phyloP scores from a whole-genome alignment of 306 rosid species.

The Acacia crassicarpa region DNA sequence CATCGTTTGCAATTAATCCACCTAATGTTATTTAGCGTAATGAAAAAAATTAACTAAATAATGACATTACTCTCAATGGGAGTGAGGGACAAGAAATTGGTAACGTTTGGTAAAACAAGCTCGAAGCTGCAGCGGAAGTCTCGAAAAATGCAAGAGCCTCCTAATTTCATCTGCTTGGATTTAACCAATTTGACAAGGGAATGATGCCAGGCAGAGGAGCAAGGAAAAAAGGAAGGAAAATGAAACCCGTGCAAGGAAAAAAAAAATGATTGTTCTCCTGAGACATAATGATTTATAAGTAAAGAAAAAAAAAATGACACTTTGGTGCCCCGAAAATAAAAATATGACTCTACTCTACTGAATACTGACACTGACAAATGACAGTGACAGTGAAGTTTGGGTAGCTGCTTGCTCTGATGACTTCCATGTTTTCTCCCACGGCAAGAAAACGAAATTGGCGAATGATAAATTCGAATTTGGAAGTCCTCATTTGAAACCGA shows the following conservation, averaged over 20 bases:
- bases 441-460: not conserved
- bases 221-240: not conserved
- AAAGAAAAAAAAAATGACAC: not conserved
- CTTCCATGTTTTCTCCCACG: not conserved
- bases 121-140: not conserved
- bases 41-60: not conserved
- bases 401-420: not conserved
- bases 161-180: constrained; percentile 5
- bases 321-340: not conserved
- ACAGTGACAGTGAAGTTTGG: not conserved
- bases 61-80: not conserved
- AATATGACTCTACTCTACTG: not conserved
- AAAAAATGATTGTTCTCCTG: not conserved
- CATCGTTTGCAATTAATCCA: not conserved
- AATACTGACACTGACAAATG: not conserved
- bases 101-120: constrained; percentile 1
- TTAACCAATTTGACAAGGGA: not conserved
- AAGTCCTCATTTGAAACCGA: not conserved
- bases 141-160: not conserved
- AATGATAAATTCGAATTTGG: not conserved
- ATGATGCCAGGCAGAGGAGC: not conserved
- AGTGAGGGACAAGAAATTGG: not conserved
- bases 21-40: not conserved
- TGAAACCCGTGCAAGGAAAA: not conserved
- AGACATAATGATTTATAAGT: not conserved